Evolutionary conservation across 2,329 filamentous ascomycete species (phyloP).

Genomic region (Fragosphaeria purpurea): DNA sequence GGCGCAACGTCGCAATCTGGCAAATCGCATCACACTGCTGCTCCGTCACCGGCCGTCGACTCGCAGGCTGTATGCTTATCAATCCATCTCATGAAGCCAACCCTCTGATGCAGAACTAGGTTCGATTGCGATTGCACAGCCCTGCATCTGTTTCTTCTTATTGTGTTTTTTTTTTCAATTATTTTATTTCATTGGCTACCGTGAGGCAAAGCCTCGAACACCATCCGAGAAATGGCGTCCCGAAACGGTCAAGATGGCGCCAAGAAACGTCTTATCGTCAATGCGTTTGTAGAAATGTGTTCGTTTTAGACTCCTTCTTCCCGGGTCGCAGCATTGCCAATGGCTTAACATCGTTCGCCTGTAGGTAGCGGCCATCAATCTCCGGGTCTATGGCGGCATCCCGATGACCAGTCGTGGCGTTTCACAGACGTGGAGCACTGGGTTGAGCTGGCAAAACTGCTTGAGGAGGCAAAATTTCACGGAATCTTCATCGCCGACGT

Average conservation of each 20-base stretch:
- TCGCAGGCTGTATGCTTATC: neutral
- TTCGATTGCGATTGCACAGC: too few relatives aligned
- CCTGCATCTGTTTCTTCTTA: too few relatives aligned
- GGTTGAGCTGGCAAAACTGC: slow-evolving; percentile 47
- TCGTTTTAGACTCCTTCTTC: neutral
- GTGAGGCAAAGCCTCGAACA: slow-evolving; percentile 1
- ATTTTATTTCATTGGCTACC: too few relatives aligned
- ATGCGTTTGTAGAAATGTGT: slow-evolving; percentile 16
- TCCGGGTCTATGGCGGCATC: slow-evolving; percentile 47
- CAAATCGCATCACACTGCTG: neutral
- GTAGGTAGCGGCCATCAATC: slow-evolving; percentile 35
- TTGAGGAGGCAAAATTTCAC: slow-evolving; percentile 54
- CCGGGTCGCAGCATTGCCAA: too few relatives aligned
- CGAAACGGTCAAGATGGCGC: neutral
- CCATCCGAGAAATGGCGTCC: neutral
- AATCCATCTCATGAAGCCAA: neutral
- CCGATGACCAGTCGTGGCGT: slow-evolving; percentile 48
- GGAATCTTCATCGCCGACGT: slow-evolving; percentile 60
- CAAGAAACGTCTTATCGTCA: slow-evolving; percentile 11
- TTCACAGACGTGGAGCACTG: slow-evolving; percentile 54
- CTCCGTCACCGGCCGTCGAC: neutral
- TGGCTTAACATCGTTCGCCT: neutral
- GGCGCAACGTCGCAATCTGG: neutral
- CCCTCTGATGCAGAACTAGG: too few relatives aligned
- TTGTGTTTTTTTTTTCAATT: too few relatives aligned